Percentiles rank a stretch among this genome's conserved stretches.
Conservation (phyloP, 1,284 basidiomycete species). For the Wolfiporia cocos region DNA sequence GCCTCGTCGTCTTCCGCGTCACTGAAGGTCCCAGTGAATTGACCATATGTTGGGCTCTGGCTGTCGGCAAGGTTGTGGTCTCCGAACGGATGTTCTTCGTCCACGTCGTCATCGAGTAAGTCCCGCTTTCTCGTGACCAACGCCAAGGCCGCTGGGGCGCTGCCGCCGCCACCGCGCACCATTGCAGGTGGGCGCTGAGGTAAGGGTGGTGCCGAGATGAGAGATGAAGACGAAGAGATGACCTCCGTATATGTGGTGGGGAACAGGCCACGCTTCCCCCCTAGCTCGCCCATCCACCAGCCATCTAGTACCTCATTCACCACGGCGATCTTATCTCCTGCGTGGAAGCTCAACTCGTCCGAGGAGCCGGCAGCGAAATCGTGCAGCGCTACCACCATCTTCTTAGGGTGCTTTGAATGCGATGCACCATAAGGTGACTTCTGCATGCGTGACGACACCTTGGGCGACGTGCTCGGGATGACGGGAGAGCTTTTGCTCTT, state of each 20-base stretch:
- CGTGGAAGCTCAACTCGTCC: slow-evolving; percentile 71
- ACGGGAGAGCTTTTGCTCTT: slow-evolving; percentile 28
- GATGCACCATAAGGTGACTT: slow-evolving; percentile 35
- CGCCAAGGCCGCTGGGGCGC: slow-evolving; percentile 8
- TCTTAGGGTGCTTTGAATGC: slow-evolving; percentile 32
- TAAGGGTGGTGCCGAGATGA: slow-evolving; percentile 23
- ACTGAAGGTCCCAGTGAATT: slow-evolving; percentile 4
- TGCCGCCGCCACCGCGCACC: slow-evolving; percentile 13
- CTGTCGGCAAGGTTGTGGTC: slow-evolving; percentile 35
- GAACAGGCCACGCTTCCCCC: slow-evolving; percentile 69
- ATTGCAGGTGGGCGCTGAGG: slow-evolving; percentile 18
- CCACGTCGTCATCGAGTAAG: slow-evolving; percentile 17
- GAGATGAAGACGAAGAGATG: slow-evolving; percentile 23
- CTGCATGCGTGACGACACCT: slow-evolving; percentile 36
- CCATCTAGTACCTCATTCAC: slow-evolving; percentile 73
- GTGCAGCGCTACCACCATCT: slow-evolving; percentile 62
- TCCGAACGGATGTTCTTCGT: slow-evolving; percentile 36
- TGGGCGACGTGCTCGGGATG: slow-evolving; percentile 27
- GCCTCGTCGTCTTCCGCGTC: slow-evolving; percentile 19
- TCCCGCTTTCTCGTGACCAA: background rate
- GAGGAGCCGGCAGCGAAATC: slow-evolving; percentile 61
- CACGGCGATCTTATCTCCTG: slow-evolving; percentile 70
- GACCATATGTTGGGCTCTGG: slow-evolving; percentile 38
- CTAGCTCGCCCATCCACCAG: slow-evolving; percentile 81
- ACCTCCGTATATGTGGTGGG: slow-evolving; percentile 68